Evolutionary conservation across 768 basidiomycete genomes (phyloP), one percentile per base, ranked within the genome.

Genomic region (Tremella fuciformis): DNA sequence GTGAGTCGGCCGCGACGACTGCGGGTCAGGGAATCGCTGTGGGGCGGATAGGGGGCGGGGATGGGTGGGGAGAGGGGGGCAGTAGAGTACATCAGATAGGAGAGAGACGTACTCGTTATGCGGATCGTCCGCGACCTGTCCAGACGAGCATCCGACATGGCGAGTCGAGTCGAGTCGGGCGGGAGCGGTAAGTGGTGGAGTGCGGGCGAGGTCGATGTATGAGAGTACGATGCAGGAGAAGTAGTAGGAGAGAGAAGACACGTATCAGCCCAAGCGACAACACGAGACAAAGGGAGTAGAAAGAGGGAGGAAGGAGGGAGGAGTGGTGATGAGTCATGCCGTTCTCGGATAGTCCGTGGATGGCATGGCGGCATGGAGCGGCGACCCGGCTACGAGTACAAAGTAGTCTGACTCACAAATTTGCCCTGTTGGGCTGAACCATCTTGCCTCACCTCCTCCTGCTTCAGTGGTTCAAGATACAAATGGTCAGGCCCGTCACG

Each of bases 1-100:
- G 65, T 16, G 71, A 74, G 49, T 77, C 73, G 60, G 71, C 96
- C 56, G 96, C 94, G 63, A 99, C 92, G 62, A 93, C 92, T 96
- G 67, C 34, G 16, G 13, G 13, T 8, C 7, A 50, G 40, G 24
- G 22, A 18, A 57, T 25, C 7, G n/a, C 7, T 13, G 8, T n/a
- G n/a, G n/a, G n/a, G n/a, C 11, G 47, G 48, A n/a, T n/a, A n/a
- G n/a, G n/a, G n/a, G n/a, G n/a, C n/a, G n/a, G n/a, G n/a, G n/a
- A n/a, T 11, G 46, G 8, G 21, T 21, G 52, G 19, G 49, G 53
- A 8, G 38, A 58, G 50, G 16, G 54, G 22, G 39, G n/a, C 38
- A 26, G 50, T 37, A 3, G 21, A 4, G 29, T 34, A 4, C n/a
- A 4, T 3, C 19, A 29, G 25, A 26, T 3, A 29, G 38, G 16